Conservation (phyloP, 805 yeast species). For the Maudiozyma pseudohumilis region DNA sequence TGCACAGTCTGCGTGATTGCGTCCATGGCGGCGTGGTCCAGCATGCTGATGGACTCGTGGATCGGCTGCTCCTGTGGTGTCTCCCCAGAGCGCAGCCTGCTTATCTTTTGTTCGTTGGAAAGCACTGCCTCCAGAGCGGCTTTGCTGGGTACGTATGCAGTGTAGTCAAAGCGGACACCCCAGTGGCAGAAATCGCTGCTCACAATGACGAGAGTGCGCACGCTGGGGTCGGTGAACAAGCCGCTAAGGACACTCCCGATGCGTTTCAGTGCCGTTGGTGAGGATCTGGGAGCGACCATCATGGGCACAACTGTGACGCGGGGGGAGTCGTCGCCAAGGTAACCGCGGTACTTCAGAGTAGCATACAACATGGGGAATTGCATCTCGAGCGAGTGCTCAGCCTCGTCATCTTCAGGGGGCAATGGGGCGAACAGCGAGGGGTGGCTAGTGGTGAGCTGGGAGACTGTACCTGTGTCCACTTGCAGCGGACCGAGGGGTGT, state of each 20-base stretch:
- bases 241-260: constrained; percentile 43
- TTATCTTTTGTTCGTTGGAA: too few relatives aligned
- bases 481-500: constrained; percentile 77
- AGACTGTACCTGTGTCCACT: too few relatives aligned
- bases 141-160: constrained; percentile 34
- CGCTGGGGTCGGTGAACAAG: constrained; percentile 46
- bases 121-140: constrained; percentile 20
- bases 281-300: constrained; percentile 57
- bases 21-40: constrained; percentile 67
- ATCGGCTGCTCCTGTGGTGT: too few relatives aligned
- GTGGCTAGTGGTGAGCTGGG: too few relatives aligned
- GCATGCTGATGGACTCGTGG: constrained; percentile 62
- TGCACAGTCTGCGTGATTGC: constrained; percentile 28
- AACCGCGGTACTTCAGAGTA: constrained; percentile 38
- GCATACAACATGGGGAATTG: constrained; percentile 60
- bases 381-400: constrained; percentile 93
- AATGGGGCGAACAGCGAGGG: constrained; percentile 17
- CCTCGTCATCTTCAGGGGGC: constrained; percentile 54
- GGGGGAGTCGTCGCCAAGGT: constrained; percentile 29
- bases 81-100: too few relatives aligned
- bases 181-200: constrained; percentile 95
- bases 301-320: constrained; percentile 60
- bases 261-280: constrained; percentile 32
- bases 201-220: constrained; percentile 55
- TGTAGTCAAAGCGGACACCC: constrained; percentile 62